These are phyloP conservation scores for Coemansia sp. DNA, from an alignment of 192 early-diverging fungal genomes.

Conservation along the genomic window DNA sequence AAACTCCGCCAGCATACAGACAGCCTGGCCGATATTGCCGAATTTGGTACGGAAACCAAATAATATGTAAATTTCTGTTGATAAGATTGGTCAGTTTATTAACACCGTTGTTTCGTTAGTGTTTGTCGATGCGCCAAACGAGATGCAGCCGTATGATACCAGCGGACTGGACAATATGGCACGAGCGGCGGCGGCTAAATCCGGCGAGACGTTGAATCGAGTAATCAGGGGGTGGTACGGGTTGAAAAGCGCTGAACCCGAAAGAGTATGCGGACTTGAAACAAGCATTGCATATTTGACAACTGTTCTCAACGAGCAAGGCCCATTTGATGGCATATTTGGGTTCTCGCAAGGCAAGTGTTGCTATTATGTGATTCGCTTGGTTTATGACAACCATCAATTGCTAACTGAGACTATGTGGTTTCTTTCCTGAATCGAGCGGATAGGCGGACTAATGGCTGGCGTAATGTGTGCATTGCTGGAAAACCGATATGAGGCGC, in stretches of 20 bases:
- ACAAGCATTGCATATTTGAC: constrained; percentile 26
- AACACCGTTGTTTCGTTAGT: constrained; percentile 15
- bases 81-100: not conserved
- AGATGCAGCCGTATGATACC: constrained; percentile 36
- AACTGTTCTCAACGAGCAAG: constrained; percentile 25
- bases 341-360: constrained; percentile 47
- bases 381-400: not conserved
- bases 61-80: not conserved
- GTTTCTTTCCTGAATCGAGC: not conserved
- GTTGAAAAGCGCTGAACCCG: constrained; percentile 33
- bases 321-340: constrained; percentile 49
- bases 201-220: constrained; percentile 21
- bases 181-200: constrained; percentile 11
- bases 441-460: constrained; percentile 44
- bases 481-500: constrained; percentile 16
- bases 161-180: constrained; percentile 41
- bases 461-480: constrained; percentile 33
- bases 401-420: not conserved
- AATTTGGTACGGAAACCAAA: constrained; percentile 26
- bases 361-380: not conserved
- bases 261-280: constrained; percentile 27
- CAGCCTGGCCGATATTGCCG: constrained; percentile 21
- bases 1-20: constrained; percentile 31
- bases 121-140: constrained; percentile 44
- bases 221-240: constrained; percentile 35